A percentile compares a stretch with the other conserved stretches of the same genome.
phyloP scores from a whole-genome alignment of 257 asterid genomes.

The Plectranthus barbatus region DNA sequence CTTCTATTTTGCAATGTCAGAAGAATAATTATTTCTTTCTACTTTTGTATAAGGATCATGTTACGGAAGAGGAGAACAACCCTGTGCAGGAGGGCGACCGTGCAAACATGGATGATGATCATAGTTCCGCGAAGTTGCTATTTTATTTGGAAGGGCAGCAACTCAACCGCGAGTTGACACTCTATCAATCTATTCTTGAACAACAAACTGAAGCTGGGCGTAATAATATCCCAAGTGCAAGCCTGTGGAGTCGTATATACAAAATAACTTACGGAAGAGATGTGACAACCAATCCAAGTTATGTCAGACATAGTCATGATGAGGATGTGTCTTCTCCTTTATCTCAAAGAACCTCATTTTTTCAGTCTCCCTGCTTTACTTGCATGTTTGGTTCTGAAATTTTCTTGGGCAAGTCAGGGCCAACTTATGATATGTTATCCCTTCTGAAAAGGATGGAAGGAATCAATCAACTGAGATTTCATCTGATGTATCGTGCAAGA shows the following conservation, averaged over 20 bases:
- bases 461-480: slow-evolving; percentile 59
- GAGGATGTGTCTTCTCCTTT: slow-evolving; percentile 28
- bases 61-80: slow-evolving; percentile 30
- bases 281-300: slow-evolving; percentile 17
- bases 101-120: slow-evolving; percentile 23
- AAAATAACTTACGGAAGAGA: slow-evolving; percentile 53
- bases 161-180: slow-evolving; percentile 42
- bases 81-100: slow-evolving; percentile 24
- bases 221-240: slow-evolving; percentile 31
- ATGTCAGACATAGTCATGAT: slow-evolving; percentile 15
- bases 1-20: neutral
- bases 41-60: slow-evolving; percentile 32
- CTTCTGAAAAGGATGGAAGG: slow-evolving; percentile 76
- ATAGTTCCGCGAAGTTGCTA: slow-evolving; percentile 39
- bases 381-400: slow-evolving; percentile 31
- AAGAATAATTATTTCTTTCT: neutral
- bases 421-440: slow-evolving; percentile 52
- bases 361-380: slow-evolving; percentile 33
- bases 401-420: slow-evolving; percentile 40
- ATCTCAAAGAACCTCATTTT: slow-evolving; percentile 21
- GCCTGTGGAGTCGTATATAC: slow-evolving; percentile 62
- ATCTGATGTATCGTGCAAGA: slow-evolving; percentile 50
- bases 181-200: slow-evolving; percentile 66
- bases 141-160: slow-evolving; percentile 63
- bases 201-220: slow-evolving; percentile 38